Evolutionary conservation across 768 basidiomycete species (phyloP).

Genomic region (Serpula lacrymans): DNA sequence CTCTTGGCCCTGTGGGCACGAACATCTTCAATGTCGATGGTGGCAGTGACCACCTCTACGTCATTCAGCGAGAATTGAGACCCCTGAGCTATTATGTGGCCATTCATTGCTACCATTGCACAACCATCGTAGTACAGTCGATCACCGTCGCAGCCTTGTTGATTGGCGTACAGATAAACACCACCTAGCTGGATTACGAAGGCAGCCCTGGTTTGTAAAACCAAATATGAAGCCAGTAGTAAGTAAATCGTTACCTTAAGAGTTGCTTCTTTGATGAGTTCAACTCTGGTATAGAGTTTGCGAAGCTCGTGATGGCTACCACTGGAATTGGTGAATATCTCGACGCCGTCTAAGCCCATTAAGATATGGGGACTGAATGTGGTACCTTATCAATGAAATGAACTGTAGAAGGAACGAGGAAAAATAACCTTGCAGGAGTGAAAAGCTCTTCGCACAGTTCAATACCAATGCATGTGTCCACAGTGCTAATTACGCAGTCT

Average conservation of each 20-base stretch:
- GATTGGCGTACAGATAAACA: constrained; percentile 96
- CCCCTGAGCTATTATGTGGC: constrained; percentile 88
- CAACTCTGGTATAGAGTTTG: constrained; percentile 88
- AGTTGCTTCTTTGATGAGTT: constrained; percentile 96
- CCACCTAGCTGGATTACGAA: constrained; percentile 71
- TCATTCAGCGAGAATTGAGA: constrained; percentile 95
- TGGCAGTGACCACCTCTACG: constrained; percentile 95
- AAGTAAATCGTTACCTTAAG: constrained; percentile 60
- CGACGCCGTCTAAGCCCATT: constrained; percentile 98
- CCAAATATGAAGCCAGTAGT: neutral
- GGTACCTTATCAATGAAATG: neutral
- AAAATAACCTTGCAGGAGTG: constrained; percentile 94
- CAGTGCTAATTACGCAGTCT: constrained; percentile 89
- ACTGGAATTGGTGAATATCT: constrained; percentile 98
- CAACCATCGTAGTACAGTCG: constrained; percentile 98
- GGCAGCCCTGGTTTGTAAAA: neutral
- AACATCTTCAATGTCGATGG: constrained; percentile 95
- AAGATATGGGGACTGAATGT: constrained; percentile 82
- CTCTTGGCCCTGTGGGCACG: constrained; percentile 82
- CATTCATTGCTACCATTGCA: constrained; percentile 94
- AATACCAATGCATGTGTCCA: constrained; percentile 94
- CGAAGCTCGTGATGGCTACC: constrained; percentile 98
- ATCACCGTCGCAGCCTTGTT: constrained; percentile 98
- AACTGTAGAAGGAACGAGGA: constrained; percentile 1
- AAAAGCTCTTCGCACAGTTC: constrained; percentile 98